Conservation (phyloP, 1,284 basidiomycete species). For the Hemileia vastatrix region DNA sequence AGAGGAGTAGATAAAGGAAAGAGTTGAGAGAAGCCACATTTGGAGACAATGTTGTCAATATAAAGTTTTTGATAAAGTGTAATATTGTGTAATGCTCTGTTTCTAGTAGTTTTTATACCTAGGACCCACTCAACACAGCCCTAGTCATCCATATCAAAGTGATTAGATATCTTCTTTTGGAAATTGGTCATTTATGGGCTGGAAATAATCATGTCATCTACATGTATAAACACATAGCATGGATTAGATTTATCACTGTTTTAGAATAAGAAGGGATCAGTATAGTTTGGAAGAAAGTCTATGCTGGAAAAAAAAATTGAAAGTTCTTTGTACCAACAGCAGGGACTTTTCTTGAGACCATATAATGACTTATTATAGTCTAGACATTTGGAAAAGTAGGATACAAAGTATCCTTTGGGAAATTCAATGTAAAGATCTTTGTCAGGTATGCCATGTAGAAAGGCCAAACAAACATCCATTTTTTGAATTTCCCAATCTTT, state of each 20-base stretch:
- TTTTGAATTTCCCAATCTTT: background rate
- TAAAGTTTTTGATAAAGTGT: too few species aligned
- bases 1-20: too few species aligned
- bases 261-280: background rate
- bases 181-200: background rate
- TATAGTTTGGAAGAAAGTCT: background rate
- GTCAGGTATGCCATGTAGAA: background rate
- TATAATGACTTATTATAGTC: conserved; percentile 1
- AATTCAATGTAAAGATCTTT: background rate
- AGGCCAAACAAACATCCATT: background rate
- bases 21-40: too few species aligned
- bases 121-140: background rate
- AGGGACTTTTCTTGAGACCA: background rate
- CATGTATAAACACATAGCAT: background rate
- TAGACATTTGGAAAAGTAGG: background rate
- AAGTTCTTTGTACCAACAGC: background rate
- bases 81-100: too few species aligned
- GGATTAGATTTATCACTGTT: background rate
- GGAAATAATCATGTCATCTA: background rate
- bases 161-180: background rate
- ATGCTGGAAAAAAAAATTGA: background rate
- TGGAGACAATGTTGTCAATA: too few species aligned
- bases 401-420: background rate
- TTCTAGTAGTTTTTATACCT: background rate
- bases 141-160: background rate